Conservation (phyloP, 164 flowering plant species). For the Aristolochia contorta region DNA sequence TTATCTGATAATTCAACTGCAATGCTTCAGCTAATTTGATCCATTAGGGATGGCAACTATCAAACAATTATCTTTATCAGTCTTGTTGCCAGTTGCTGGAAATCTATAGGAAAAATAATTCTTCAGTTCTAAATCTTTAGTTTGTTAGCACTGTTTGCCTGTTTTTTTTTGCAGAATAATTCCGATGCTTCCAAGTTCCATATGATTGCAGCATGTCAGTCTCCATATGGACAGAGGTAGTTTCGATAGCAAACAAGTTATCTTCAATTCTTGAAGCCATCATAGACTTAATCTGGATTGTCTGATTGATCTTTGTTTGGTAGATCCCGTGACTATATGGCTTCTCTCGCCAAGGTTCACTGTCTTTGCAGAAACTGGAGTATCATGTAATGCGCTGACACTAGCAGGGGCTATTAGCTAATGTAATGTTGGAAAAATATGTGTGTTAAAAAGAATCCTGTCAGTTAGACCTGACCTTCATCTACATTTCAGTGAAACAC, state of each 20-base stretch:
- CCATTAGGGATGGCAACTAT: no score
- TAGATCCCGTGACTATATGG: constrained; percentile 92
- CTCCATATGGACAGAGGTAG: constrained; percentile 66
- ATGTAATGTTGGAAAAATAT: no score
- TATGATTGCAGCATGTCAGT: constrained; percentile 50
- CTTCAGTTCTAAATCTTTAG: background rate
- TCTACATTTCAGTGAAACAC: no score
- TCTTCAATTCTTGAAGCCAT: background rate
- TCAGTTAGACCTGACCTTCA: no score
- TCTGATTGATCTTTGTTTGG: constrained; percentile 4
- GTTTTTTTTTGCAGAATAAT: constrained; percentile 34
- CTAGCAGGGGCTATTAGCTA: no score
- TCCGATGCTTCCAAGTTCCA: constrained; percentile 47
- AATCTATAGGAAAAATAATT: no score
- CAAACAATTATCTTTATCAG: no score
- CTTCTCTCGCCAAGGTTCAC: constrained; percentile 81
- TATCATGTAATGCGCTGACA: constrained; percentile 9
- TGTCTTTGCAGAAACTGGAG: constrained; percentile 60
- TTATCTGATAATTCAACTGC: no score
- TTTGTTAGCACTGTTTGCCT: constrained; percentile 3
- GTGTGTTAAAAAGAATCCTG: no score
- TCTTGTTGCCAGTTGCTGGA: no score
- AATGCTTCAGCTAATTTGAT: no score
- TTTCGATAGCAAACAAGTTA: background rate
- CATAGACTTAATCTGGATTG: no score